These are phyloP conservation scores for Kwoniella pini DNA, from an alignment of 768 basidiomycete genomes.

Conservation along the genomic window DNA sequence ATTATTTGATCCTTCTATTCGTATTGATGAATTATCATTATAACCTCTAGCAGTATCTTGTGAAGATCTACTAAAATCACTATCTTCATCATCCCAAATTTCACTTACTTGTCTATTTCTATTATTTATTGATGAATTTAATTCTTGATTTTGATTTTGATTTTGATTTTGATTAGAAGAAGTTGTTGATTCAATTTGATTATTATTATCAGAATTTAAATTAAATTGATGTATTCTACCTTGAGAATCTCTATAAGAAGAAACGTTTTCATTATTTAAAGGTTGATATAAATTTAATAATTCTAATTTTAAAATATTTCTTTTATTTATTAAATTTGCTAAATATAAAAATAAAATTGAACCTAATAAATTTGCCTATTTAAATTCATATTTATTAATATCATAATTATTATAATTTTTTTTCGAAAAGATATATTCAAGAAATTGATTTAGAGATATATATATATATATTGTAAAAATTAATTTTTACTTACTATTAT, in stretches of 20 bases:
- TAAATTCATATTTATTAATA: too few relatives aligned
- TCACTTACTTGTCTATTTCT: slow-evolving; percentile 29
- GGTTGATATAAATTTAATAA: slow-evolving; percentile 47
- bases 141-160: neutral
- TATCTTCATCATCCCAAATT: slow-evolving; percentile 39
- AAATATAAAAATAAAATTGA: slow-evolving; percentile 44
- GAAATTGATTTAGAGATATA: too few relatives aligned
- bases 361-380: slow-evolving; percentile 49
- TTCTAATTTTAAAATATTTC: slow-evolving; percentile 29
- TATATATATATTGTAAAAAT: too few relatives aligned
- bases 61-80: slow-evolving; percentile 23
- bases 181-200: neutral
- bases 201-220: neutral
- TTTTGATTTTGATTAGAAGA: neutral
- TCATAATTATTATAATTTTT: too few relatives aligned
- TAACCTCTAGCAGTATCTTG: slow-evolving; percentile 20
- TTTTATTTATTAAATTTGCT: slow-evolving; percentile 39
- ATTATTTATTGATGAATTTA: too few relatives aligned
- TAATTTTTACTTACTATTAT: slow-evolving; percentile 31
- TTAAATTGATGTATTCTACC: slow-evolving; percentile 36
- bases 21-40: neutral
- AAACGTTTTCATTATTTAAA: slow-evolving; percentile 11
- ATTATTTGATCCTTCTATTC: slow-evolving; percentile 1
- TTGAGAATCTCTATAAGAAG: slow-evolving; percentile 42
- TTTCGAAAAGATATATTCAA: too few relatives aligned